Conservation (phyloP, 805 yeast genomes). For the Middelhovenomyces tepae region DNA sequence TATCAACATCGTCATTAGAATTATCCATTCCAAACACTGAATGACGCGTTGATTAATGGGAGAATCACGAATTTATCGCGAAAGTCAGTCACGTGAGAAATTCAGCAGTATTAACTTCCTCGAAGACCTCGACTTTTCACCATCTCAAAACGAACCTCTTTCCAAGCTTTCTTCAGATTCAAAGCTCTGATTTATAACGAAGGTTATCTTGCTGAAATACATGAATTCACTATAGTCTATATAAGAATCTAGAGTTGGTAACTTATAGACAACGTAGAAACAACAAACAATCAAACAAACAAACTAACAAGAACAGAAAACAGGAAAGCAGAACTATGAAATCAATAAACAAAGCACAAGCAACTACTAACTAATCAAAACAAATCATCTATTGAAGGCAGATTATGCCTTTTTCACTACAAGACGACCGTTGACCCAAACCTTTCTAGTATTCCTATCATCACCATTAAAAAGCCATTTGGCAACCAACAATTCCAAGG, state of each 20-base stretch:
- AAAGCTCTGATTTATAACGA: no score
- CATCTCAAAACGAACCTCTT: no score
- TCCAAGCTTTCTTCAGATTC: no score
- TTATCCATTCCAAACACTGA: no score
- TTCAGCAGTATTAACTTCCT: no score
- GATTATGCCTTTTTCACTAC: conserved; percentile 43
- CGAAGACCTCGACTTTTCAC: no score
- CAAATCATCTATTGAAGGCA: not conserved
- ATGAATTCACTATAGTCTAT: no score
- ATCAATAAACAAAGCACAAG: not conserved
- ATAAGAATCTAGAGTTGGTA: not conserved
- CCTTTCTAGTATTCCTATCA: conserved; percentile 73
- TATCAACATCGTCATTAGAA: no score
- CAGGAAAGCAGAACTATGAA: not conserved
- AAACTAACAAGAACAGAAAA: not conserved
- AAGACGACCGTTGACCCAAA: conserved; percentile 72
- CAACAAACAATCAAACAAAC: not conserved
- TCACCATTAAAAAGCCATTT: conserved; percentile 95
- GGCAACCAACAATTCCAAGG: conserved; percentile 52
- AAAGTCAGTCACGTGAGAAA: no score
- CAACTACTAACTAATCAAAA: not conserved
- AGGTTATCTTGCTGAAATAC: no score
- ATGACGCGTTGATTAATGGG: no score
- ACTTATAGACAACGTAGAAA: not conserved
- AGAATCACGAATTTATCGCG: no score